Evolutionary conservation across 2,329 filamentous ascomycete species (phyloP).

Genomic region (Venturiaceae sp.): DNA sequence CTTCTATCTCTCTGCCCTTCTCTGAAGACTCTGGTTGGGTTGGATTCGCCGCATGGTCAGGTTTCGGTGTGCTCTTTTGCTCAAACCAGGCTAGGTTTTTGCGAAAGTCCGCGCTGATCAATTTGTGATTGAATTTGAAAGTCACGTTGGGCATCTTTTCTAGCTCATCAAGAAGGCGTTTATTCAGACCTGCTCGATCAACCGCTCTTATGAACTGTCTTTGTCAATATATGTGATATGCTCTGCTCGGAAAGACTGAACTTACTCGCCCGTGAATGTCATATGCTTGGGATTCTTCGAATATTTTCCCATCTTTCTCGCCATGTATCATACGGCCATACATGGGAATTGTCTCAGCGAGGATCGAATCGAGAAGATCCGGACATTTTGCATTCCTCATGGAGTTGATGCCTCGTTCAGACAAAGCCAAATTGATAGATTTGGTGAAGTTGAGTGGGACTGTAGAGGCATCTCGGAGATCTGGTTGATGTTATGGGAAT

Average conservation of each 20-base stretch:
- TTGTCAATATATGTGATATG: too few relatives aligned
- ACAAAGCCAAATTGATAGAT: constrained; percentile 95
- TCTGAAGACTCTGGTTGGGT: constrained; percentile 25
- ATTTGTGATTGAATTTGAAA: constrained; percentile 86
- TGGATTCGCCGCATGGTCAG: constrained; percentile 13
- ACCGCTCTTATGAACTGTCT: constrained; percentile 70
- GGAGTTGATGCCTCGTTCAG: constrained; percentile 86
- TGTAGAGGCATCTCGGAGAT: constrained; percentile 75
- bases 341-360: constrained; percentile 82
- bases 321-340: constrained; percentile 94
- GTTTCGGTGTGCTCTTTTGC: constrained; percentile 21
- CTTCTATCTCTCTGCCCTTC: constrained; percentile 56
- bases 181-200: constrained; percentile 77
- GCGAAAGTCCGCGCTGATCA: constrained; percentile 80
- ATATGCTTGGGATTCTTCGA: constrained; percentile 76
- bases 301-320: constrained; percentile 54
- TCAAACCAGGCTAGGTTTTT: constrained; percentile 83
- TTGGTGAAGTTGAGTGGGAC: constrained; percentile 90
- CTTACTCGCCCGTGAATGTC: constrained; percentile 77
- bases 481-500: constrained; percentile 43
- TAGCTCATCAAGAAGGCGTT: constrained; percentile 71
- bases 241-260: constrained; percentile 7
- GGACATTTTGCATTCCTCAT: constrained; percentile 61
- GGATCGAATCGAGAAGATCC: constrained; percentile 61
- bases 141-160: constrained; percentile 81